These are phyloP conservation scores for Cladosporium velox DNA, from an alignment of 2,329 filamentous ascomycete species.

Conservation along the genomic window DNA sequence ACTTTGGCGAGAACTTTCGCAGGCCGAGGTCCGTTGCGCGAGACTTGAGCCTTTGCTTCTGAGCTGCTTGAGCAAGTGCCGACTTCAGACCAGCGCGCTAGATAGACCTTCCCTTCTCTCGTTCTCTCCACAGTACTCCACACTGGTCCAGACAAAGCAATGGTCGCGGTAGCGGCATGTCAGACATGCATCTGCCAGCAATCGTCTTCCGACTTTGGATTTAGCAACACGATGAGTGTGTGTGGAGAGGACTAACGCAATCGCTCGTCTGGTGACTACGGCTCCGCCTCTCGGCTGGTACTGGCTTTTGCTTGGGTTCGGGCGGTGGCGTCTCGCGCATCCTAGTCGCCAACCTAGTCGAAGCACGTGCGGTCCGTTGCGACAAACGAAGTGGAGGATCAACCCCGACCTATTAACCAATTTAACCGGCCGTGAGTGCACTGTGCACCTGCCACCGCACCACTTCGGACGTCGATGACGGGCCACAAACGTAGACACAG, in stretches of 20 bases:
- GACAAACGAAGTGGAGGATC: conserved; percentile 17
- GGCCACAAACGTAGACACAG: background rate
- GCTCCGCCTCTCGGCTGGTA: background rate
- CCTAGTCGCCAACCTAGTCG: conserved; percentile 11
- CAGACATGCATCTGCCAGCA: background rate
- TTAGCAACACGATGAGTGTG: background rate
- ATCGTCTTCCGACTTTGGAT: background rate
- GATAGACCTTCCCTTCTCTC: background rate
- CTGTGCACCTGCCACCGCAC: no score
- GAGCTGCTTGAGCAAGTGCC: conserved; percentile 4
- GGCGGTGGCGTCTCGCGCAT: conserved; percentile 6
- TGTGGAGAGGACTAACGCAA: background rate
- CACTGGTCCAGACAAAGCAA: conserved; percentile 1
- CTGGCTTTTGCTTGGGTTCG: conserved; percentile 6
- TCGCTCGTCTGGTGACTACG: conserved; percentile 7
- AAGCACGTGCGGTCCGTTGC: conserved; percentile 19
- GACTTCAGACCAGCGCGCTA: background rate
- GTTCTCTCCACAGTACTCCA: conserved; percentile 3
- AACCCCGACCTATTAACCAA: conserved; percentile 7
- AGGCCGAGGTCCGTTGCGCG: background rate
- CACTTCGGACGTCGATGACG: background rate
- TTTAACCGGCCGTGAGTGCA: conserved; percentile 12
- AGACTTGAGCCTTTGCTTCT: background rate
- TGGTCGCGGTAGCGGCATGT: background rate
- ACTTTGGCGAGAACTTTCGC: background rate